These are phyloP conservation scores for Dictyophora rubrovolvata DNA, from an alignment of 768 basidiomycete genomes.

Conservation along the genomic window DNA sequence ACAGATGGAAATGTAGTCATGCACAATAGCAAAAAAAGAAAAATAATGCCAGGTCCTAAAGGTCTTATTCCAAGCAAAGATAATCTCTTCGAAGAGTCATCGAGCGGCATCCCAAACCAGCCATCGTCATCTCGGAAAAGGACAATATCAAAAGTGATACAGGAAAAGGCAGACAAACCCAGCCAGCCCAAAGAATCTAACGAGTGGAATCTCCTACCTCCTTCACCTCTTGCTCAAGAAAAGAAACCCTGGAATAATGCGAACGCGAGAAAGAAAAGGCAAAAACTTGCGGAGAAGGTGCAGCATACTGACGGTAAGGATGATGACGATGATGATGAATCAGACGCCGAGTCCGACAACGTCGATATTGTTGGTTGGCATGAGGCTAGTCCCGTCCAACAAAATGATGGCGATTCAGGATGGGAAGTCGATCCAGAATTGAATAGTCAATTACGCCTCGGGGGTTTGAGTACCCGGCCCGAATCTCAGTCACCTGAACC, in stretches of 20 bases:
- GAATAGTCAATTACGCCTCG: not conserved
- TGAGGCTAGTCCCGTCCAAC: not conserved
- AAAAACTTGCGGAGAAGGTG: conserved; percentile 18
- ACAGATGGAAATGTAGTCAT: not conserved
- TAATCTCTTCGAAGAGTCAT: conserved; percentile 4
- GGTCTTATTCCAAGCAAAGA: conserved; percentile 12
- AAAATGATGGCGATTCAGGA: not conserved
- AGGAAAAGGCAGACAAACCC: conserved; percentile 12
- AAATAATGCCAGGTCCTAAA: conserved; percentile 8
- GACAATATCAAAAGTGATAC: conserved; percentile 26
- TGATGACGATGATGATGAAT: conserved; percentile 21
- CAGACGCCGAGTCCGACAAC: conserved; percentile 21
- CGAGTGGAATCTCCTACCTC: conserved; percentile 38
- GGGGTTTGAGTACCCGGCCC: conserved; percentile 1
- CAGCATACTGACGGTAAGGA: not conserved
- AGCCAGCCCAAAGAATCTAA: conserved; percentile 6
- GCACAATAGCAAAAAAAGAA: not conserved
- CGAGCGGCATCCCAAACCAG: not conserved
- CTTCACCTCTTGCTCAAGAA: conserved; percentile 49
- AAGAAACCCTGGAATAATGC: conserved; percentile 17
- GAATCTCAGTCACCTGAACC: conserved; percentile 20
- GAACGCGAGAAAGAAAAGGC: conserved; percentile 31
- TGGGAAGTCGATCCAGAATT: conserved; percentile 22
- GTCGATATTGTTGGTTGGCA: conserved; percentile 14
- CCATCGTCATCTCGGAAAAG: conserved; percentile 31